These are phyloP conservation scores for Aureobasidium sp. DNA, from an alignment of 2,329 filamentous ascomycete genomes.

Conservation along the genomic window DNA sequence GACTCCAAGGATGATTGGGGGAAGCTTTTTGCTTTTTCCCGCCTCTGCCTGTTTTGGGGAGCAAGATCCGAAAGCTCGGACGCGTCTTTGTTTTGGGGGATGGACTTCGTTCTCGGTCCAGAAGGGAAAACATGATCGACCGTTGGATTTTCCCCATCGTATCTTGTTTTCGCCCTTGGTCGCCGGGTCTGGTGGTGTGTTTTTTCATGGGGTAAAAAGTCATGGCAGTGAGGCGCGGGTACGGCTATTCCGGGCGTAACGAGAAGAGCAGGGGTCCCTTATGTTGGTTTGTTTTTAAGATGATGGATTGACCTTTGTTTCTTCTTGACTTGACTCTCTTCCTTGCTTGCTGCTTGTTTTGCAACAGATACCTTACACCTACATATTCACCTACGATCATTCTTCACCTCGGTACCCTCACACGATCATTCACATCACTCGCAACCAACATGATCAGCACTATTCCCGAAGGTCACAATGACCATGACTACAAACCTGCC, in stretches of 20 bases:
- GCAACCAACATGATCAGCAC: constrained; percentile 1
- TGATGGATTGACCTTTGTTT: neutral
- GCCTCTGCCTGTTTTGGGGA: neutral
- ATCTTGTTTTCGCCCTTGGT: neutral
- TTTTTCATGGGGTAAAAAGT: neutral
- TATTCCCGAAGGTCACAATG: neutral
- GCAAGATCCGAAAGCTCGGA: neutral
- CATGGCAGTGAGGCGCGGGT: neutral
- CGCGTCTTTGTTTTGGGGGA: neutral
- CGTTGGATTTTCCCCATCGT: neutral
- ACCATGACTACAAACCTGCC: constrained; percentile 5
- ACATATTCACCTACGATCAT: neutral
- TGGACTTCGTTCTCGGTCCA: neutral
- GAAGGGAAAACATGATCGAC: neutral
- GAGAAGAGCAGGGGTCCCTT: neutral
- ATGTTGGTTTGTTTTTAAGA: neutral
- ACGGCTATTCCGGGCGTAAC: neutral
- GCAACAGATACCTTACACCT: too few species aligned
- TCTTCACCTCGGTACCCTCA: neutral
- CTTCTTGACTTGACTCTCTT: neutral
- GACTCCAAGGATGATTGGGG: neutral
- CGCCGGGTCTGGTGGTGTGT: too few species aligned
- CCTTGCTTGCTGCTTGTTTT: neutral
- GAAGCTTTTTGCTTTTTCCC: neutral
- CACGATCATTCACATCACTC: neutral